Conservation (phyloP, 257 asterid species). For the Solanum sitiens region DNA sequence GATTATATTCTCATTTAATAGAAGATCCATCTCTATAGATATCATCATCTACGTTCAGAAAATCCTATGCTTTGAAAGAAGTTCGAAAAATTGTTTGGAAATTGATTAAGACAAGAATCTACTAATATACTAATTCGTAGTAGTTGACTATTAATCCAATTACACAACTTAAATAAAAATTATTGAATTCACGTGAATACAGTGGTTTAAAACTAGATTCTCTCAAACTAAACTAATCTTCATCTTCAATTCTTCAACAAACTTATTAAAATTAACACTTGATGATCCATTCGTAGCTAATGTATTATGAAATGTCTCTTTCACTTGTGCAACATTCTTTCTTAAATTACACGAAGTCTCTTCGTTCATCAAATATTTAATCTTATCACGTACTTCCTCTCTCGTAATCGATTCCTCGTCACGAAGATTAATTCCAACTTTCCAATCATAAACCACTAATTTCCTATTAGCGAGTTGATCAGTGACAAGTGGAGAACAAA, state of each 20-base stretch:
- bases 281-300: not conserved
- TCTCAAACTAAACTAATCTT: not conserved
- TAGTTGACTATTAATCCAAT: not conserved
- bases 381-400: not conserved
- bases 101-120: too few relatives aligned
- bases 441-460: not conserved
- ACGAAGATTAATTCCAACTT: not conserved
- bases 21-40: too few relatives aligned
- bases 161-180: not conserved
- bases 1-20: too few relatives aligned
- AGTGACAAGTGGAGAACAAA: not conserved
- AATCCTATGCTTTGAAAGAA: too few relatives aligned
- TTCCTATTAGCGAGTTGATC: not conserved
- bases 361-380: not conserved
- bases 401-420: not conserved
- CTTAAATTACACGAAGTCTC: not conserved
- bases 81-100: too few relatives aligned
- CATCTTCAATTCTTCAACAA: not conserved
- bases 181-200: not conserved
- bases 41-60: rapidly evolving
- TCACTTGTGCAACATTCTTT: not conserved
- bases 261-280: not conserved
- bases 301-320: not conserved
- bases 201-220: not conserved
- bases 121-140: too few relatives aligned